Conservation (phyloP, 768 basidiomycete species). For the Calocybe cyanea region DNA sequence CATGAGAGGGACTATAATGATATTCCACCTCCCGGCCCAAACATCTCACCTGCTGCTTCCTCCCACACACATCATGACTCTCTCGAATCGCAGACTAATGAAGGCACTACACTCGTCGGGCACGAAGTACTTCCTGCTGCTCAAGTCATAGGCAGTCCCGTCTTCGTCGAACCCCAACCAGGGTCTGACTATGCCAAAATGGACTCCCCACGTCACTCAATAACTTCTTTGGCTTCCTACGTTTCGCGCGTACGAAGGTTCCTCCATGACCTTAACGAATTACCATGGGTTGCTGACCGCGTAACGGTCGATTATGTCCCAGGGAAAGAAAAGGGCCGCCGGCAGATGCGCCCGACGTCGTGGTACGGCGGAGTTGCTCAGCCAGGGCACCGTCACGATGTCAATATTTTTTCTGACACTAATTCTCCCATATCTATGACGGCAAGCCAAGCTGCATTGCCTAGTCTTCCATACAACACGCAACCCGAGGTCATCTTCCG, state of each 20-base stretch:
- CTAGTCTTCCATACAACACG: not conserved
- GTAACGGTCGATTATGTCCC: slow-evolving; percentile 31
- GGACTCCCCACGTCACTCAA: slow-evolving; percentile 21
- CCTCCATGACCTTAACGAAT: slow-evolving; percentile 26
- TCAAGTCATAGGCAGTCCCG: slow-evolving; percentile 17
- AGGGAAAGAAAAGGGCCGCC: slow-evolving; percentile 13
- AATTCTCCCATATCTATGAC: slow-evolving; percentile 10
- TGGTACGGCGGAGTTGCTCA: slow-evolving; percentile 12
- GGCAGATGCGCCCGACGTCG: slow-evolving; percentile 12
- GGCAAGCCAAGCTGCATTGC: not conserved
- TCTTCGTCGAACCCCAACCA: slow-evolving; percentile 23
- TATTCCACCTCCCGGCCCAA: slow-evolving; percentile 4
- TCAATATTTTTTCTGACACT: slow-evolving; percentile 13
- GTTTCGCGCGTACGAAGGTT: slow-evolving; percentile 26
- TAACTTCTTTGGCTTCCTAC: slow-evolving; percentile 25
- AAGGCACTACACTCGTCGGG: slow-evolving; percentile 12
- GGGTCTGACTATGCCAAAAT: slow-evolving; percentile 33
- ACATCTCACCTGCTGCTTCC: slow-evolving; percentile 1
- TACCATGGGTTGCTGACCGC: slow-evolving; percentile 33
- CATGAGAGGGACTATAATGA: not conserved
- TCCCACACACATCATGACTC: slow-evolving; percentile 7
- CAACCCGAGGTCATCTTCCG: not conserved
- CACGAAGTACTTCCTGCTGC: slow-evolving; percentile 9
- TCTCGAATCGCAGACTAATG: slow-evolving; percentile 2
- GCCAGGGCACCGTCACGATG: slow-evolving; percentile 1